Evolutionary conservation across 2,329 filamentous ascomycete genomes (phyloP), one percentile per base, ranked within the genome.

Genomic region (Colletotrichum sp.): DNA sequence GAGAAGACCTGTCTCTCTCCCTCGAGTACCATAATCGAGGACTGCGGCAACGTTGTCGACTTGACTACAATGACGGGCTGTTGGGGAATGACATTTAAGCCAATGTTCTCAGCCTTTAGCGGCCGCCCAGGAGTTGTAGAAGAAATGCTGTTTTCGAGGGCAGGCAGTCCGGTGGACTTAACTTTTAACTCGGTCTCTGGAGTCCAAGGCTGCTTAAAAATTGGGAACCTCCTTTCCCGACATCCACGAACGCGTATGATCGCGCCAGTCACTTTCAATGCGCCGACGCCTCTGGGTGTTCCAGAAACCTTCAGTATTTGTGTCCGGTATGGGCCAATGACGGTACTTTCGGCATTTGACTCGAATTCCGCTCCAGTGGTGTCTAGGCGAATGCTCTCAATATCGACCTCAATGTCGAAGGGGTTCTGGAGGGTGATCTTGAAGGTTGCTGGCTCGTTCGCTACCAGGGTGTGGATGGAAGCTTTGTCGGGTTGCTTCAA

Each of bases 1-100:
- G 90, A 93, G 80, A 98, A 97, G 1, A 87, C 86, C 77, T 92
- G 93, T 27, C 90, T 90, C 83, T 99, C 96, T 57, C 97, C 97
- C 84, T 98, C 96, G 8, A 99, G 87, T 13, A 99, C 89, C 95
- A 98, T 98, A 43, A 98, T 86, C 12, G 95, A 94, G 27, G 94
- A 94, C 79, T 98, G 96, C 1, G 93, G 91, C 2, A 98, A 87
- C 15, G 93, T 95, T 5, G 93, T 93, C 9, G 92, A 92, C 79
- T 94, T 93, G 24, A 98, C 89, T 5, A 92, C 85, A 5, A 98
- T 86, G 5, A 94, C 84, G 8, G 97, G 97, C 81, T 98, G 95
- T 58, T 91, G 87, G 4, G 92, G 88, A 71, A 98, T 95, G 29
- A 98, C 94, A 66, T 90, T 95, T 55, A 97, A 87, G 29, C 88